These are phyloP conservation scores for Gamsiella multidivaricata DNA, from an alignment of 192 early-diverging fungal genomes.

Conservation along the genomic window DNA sequence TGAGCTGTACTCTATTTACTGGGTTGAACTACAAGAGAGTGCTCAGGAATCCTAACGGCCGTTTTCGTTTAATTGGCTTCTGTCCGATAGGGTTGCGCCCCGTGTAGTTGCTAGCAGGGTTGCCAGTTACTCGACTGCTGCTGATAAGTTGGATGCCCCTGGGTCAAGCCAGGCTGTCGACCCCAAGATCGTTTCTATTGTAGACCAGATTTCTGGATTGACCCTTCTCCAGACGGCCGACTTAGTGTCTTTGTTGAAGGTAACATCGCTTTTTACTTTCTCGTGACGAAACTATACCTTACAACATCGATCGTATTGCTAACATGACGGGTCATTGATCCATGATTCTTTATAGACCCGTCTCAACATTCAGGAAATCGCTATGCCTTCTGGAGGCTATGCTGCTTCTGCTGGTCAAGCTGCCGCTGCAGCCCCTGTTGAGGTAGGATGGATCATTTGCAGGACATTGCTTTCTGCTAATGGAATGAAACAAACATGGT, in stretches of 20 bases:
- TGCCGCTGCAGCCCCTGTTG: constrained; percentile 75
- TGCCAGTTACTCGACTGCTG: constrained; percentile 39
- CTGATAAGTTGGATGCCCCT: constrained; percentile 72
- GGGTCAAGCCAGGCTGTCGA: constrained; percentile 63
- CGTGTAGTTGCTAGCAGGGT: constrained; percentile 50
- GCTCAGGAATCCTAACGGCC: no score
- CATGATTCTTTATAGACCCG: constrained; percentile 63
- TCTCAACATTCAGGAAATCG: constrained; percentile 93
- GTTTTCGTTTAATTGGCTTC: no score
- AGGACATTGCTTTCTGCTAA: not conserved
- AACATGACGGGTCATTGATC: not conserved
- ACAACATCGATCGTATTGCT: not conserved
- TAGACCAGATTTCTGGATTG: constrained; percentile 89
- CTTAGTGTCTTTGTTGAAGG: constrained; percentile 91
- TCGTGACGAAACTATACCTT: not conserved
- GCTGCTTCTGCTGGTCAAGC: constrained; percentile 70
- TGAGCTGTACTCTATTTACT: not conserved
- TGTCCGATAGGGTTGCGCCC: constrained; percentile 42
- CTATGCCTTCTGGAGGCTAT: constrained; percentile 79
- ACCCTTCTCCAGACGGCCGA: constrained; percentile 94
- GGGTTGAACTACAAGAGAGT: not conserved
- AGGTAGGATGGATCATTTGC: constrained; percentile 11
- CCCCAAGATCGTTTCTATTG: constrained; percentile 85
- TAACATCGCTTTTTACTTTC: constrained; percentile 35
- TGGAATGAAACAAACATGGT: not conserved